Evolutionary conservation across 164 flowering plant species (phyloP).

Genomic region (Piper longum): DNA sequence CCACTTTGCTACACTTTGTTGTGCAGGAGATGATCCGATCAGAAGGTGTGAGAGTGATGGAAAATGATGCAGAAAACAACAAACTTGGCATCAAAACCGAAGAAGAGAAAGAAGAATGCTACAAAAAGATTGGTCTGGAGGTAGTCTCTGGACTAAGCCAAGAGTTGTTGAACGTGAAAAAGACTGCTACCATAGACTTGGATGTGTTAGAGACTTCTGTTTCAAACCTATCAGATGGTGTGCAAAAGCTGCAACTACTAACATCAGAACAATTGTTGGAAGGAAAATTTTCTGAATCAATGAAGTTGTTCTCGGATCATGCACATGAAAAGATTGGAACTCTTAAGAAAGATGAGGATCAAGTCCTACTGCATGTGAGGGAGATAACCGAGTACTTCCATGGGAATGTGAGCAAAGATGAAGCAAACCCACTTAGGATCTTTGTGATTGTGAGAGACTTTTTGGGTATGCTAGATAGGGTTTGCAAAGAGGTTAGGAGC

Average conservation of each 20-base stretch:
- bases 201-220: conserved; percentile 71
- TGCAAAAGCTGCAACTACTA: conserved; percentile 33
- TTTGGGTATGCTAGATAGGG: conserved; percentile 66
- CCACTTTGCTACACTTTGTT: conserved; percentile 84
- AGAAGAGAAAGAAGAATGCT: conserved; percentile 56
- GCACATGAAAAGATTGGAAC: conserved; percentile 47
- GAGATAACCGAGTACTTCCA: conserved; percentile 84
- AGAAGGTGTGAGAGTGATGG: conserved; percentile 57
- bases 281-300: conserved; percentile 27
- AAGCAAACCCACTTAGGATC: conserved; percentile 61
- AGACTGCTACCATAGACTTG: conserved; percentile 70
- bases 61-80: conserved; percentile 47
- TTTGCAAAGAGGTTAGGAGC: conserved; percentile 72
- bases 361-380: conserved; percentile 44
- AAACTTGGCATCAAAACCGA: conserved; percentile 20
- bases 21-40: conserved; percentile 86
- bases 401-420: conserved; percentile 78
- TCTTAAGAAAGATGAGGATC: conserved; percentile 45
- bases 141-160: conserved; percentile 56
- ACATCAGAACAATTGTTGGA: conserved; percentile 16
- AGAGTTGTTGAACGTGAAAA: conserved; percentile 80
- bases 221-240: conserved; percentile 53
- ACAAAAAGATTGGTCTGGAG: conserved; percentile 62
- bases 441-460: conserved; percentile 91
- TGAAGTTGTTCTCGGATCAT: conserved; percentile 43